These are phyloP conservation scores for Diaporthe aspalathi DNA, from an alignment of 2,329 filamentous ascomycete genomes.

Conservation along the genomic window DNA sequence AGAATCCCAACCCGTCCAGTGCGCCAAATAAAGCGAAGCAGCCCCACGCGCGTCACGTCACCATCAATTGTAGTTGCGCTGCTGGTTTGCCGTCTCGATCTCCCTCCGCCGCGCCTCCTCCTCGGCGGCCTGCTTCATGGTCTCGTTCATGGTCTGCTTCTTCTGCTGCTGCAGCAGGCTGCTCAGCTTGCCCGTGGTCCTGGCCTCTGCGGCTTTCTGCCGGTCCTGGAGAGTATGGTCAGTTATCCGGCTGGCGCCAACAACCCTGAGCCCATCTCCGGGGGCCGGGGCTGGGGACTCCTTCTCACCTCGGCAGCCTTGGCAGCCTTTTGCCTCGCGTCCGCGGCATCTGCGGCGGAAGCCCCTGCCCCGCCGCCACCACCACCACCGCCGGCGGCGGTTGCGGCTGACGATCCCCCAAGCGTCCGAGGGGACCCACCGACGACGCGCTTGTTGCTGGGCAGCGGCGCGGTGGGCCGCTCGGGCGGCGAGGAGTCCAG, in stretches of 20 bases:
- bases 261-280: background rate
- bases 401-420: slow-evolving; percentile 61
- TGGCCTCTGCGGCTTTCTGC: slow-evolving; percentile 65
- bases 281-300: background rate
- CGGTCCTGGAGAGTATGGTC: slow-evolving; percentile 66
- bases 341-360: slow-evolving; percentile 43
- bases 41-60: background rate
- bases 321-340: slow-evolving; percentile 77
- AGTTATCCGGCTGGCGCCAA: background rate
- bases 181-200: slow-evolving; percentile 75
- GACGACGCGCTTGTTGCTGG: slow-evolving; percentile 57
- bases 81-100: slow-evolving; percentile 67
- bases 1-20: background rate
- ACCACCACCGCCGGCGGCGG: slow-evolving; percentile 53
- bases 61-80: slow-evolving; percentile 61
- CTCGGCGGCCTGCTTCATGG: slow-evolving; percentile 74
- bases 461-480: slow-evolving; percentile 63
- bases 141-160: slow-evolving; percentile 75
- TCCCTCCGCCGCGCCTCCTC: slow-evolving; percentile 75
- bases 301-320: slow-evolving; percentile 82
- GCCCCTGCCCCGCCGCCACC: slow-evolving; percentile 40
- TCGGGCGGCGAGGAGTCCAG: slow-evolving; percentile 69
- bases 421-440: slow-evolving; percentile 72
- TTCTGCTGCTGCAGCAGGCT: slow-evolving; percentile 80
- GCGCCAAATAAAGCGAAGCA: background rate